Base-by-base conservation (phyloP, 2,329 filamentous ascomycete species). In the Apiospora arundinis region DNA sequence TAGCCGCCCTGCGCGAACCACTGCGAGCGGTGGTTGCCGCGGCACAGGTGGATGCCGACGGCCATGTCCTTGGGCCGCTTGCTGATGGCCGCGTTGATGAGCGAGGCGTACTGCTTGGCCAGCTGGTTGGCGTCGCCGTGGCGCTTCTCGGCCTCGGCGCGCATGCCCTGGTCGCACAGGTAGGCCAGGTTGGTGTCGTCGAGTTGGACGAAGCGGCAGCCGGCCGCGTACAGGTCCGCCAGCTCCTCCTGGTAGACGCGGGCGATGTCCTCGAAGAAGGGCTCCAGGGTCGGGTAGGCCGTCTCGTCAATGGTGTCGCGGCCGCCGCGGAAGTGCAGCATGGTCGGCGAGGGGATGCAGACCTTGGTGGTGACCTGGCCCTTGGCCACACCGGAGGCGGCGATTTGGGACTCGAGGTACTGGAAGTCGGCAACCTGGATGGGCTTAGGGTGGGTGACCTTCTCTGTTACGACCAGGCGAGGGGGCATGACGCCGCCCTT, bases 161-260 rank as follows among this genome's bases (percentile, higher is more conserved):
- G 83, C 87, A 89, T 89, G 74, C 85, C 82, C 42, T 84, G 83
- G 76, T 89, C 87, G 80, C 87, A 89, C 14, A 89, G 85, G 77
- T 89, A 89, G 21, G 87, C 87, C n/a, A 89, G 82, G 78, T 89
- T 89, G 23, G 87, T 89, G 81, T 89, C 87, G 78, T 89, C 87
- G 69, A 89, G 83, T 80, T 89, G 87, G 16, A 89, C 85, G 75
- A 88, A 88, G 74, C 87, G 85, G 78, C 85, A 87, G 8, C 87
- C 87, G 1, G 87, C 87, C 42, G 81, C 78, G 79, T 89, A 80
- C 52, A 89, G 80, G 63, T 84, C 83, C 72, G 81, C 83, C 7
- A 89, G 81, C 78, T 89, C 87, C 77, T 85, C 83, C 78, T 88
- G 87, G 79, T 87, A 89, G 6, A 86, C 87, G 69, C 82, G 81